Conservation (phyloP, 805 yeast species). For the Candida gorgasii region DNA sequence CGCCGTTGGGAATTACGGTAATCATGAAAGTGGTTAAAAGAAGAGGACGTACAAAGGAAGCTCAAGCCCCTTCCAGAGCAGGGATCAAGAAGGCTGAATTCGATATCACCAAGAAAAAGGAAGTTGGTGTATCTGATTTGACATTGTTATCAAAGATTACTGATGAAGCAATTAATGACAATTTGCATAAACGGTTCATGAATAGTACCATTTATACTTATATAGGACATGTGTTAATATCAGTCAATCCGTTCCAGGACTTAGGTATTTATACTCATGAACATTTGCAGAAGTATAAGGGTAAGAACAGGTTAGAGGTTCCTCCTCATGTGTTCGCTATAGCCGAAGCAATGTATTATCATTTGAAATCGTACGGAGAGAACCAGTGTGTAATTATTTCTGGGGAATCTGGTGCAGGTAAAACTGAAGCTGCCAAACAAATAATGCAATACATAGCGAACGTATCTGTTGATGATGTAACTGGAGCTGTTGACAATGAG, state of each 20-base stretch:
- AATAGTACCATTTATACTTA: conserved; percentile 90
- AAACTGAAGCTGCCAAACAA: conserved; percentile 96
- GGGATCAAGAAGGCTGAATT: conserved; percentile 84
- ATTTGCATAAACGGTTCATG: conserved; percentile 83
- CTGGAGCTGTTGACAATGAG: conserved; percentile 27
- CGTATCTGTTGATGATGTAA: conserved; percentile 69
- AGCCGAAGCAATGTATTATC: conserved; percentile 95
- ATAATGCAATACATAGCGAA: conserved; percentile 96
- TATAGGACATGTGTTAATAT: conserved; percentile 91
- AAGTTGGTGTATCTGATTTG: conserved; percentile 97
- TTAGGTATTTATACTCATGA: conserved; percentile 90
- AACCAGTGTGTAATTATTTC: conserved; percentile 96
- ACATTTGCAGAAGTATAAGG: conserved; percentile 73
- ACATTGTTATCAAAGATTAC: conserved; percentile 85
- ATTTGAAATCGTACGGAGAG: conserved; percentile 90
- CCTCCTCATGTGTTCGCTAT: conserved; percentile 98
- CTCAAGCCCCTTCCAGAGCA: conserved; percentile 55
- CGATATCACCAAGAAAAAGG: conserved; percentile 84
- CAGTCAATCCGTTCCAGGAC: conserved; percentile 95
- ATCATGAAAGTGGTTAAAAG: conserved; percentile 55
- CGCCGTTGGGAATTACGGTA: not conserved
- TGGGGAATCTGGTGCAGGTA: conserved; percentile 98
- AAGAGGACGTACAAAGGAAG: conserved; percentile 61
- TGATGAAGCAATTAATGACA: conserved; percentile 91
- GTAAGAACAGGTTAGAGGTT: conserved; percentile 91